Percentiles rank a stretch among this genome's conserved stretches.
Conservation (phyloP, 129 eudicot species). For the Heracleum sosnowskyi region DNA sequence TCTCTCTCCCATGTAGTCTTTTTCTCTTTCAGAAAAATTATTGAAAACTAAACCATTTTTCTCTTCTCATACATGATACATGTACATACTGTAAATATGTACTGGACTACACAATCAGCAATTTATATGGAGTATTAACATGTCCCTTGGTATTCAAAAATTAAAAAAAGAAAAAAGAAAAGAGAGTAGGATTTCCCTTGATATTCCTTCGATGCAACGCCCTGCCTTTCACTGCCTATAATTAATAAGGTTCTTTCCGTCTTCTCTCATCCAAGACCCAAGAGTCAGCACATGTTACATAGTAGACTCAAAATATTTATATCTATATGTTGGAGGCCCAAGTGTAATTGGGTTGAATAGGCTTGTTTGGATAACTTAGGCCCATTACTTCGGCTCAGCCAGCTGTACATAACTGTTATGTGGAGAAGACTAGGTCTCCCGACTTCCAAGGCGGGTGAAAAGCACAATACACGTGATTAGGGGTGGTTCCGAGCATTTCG, state of each 20-base stretch:
- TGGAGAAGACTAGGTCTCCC: too few species aligned
- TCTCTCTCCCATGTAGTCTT: constrained; percentile 6
- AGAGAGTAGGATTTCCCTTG: background rate
- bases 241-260: background rate
- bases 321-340: too few species aligned
- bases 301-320: too few species aligned
- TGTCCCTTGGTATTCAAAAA: background rate
- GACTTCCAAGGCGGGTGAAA: too few species aligned
- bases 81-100: background rate
- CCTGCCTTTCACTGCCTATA: background rate
- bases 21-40: background rate
- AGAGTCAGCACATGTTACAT: too few species aligned
- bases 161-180: too few species aligned
- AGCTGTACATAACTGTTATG: too few species aligned
- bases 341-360: too few species aligned
- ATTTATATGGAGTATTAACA: background rate
- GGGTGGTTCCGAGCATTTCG: too few species aligned
- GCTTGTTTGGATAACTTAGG: too few species aligned
- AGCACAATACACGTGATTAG: too few species aligned
- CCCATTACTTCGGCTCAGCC: too few species aligned
- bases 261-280: background rate
- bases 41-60: background rate
- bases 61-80: background rate
- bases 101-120: background rate
- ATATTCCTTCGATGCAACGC: background rate